Base-by-base conservation (phyloP, 2,329 filamentous ascomycete species). In the Aspergillus caelatus region DNA sequence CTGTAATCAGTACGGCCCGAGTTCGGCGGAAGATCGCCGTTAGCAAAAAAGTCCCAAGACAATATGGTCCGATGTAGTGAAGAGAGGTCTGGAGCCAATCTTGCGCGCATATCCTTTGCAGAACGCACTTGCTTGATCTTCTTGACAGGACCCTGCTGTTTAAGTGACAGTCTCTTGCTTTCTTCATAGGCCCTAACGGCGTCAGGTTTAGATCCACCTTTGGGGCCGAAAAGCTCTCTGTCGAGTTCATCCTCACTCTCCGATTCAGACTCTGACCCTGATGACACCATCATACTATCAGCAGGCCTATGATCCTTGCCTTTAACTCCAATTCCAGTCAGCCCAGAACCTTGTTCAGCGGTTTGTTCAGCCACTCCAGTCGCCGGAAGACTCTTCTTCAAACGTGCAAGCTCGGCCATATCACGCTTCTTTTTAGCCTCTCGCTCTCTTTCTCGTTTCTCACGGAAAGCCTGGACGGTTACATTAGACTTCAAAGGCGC, bases 1-100 rank as follows among this genome's bases (percentile, higher is more conserved):
- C 85, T 88, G 73, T 94, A 96, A 52, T 88, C 84, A 55, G 89
- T 88, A 19, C 88, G 88, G 58, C 87, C 89, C 7, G 85, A 84
- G 62, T 84, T 86, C 0, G 95, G 94, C 7, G 95, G 95, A 63
- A 94, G 91, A 72, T 94, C 92, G 32, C 93, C 93, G 53, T 88
- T 83, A 72, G 97, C 91, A 77, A 97, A 99, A 68, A 96, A 96
- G 68, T 99, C 92, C 95, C 95, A 99, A 61, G 91, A 87, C 3
- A 99, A 86, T 57, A 99, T 93, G 21, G 90, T 90, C 71, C 91
- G 89, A 75, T 98, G 95, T 34, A 99, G 81, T 19, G 88, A 84
- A 43, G 93, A 90, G 79, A 99, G 90, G 68, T 96, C 92, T 9
- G 96, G 95, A 36, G 94, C 91, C 64, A 99, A 84, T 66, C 95